These are phyloP conservation scores for Suillus spraguei DNA, from an alignment of 768 basidiomycete genomes.

Conservation along the genomic window DNA sequence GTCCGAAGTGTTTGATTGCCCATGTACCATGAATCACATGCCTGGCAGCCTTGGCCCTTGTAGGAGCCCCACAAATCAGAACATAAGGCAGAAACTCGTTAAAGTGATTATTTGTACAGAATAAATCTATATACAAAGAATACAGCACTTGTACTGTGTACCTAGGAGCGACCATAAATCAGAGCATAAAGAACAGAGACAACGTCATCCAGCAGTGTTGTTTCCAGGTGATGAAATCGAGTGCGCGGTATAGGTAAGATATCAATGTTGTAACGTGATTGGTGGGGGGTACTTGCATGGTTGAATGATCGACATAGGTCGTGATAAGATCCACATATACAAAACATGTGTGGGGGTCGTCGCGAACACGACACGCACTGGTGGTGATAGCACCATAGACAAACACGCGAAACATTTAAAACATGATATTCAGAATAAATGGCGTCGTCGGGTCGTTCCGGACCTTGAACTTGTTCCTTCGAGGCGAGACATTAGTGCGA, in stretches of 20 bases:
- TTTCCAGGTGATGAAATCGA: neutral
- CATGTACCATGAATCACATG: too few relatives aligned
- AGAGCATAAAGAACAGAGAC: conserved; percentile 1
- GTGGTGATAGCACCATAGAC: neutral
- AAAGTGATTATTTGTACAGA: neutral
- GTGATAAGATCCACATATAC: neutral
- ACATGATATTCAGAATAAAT: conserved; percentile 19
- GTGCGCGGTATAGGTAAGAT: conserved; percentile 3
- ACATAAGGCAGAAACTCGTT: neutral
- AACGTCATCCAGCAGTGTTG: neutral
- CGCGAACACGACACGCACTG: neutral
- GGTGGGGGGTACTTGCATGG: neutral
- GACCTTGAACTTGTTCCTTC: conserved; percentile 25
- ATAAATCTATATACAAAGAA: conserved; percentile 6
- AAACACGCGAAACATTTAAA: conserved; percentile 6
- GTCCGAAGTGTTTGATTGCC: neutral
- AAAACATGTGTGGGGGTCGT: neutral
- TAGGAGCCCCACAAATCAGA: neutral
- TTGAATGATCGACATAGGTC: neutral
- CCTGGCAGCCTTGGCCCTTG: too few relatives aligned
- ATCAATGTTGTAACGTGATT: neutral
- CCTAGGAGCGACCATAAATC: neutral
- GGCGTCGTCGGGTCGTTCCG: neutral
- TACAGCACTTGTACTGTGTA: neutral
- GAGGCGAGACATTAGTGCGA: neutral